Percentiles rank a stretch among this genome's conserved stretches.
Conservation (phyloP, 805 yeast genomes). For the Teunomyces barrocoloradensis region DNA sequence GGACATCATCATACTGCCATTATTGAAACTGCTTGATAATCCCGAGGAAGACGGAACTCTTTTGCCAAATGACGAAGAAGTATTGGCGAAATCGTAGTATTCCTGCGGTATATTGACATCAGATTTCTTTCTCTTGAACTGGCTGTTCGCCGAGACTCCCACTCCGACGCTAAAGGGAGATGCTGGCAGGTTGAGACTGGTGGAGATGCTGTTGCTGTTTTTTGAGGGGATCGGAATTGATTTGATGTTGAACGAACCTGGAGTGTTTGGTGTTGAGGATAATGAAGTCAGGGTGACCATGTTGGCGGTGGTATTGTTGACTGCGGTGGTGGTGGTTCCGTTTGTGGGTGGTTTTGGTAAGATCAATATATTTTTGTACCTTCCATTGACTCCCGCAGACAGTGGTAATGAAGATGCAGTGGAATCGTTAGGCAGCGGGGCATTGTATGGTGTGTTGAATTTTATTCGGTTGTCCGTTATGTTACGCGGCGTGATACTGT, state of each 20-base stretch:
- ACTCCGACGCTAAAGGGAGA: conserved; percentile 14
- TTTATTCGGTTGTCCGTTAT: conserved; percentile 5
- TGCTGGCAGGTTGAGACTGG: conserved; percentile 17
- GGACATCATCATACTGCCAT: conserved; percentile 3
- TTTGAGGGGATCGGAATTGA: conserved; percentile 31
- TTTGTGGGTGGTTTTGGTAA: conserved; percentile 35
- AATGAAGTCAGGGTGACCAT: conserved; percentile 6
- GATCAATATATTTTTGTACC: conserved; percentile 39
- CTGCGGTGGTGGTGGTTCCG: conserved; percentile 1
- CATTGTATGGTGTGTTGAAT: conserved; percentile 7
- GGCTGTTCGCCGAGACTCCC: conserved; percentile 15
- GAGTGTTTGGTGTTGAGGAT: conserved; percentile 15
- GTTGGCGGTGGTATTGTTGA: conserved; percentile 6
- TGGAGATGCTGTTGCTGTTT: neutral
- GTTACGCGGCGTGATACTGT: neutral
- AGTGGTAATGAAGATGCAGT: neutral
- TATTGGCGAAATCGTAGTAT: conserved; percentile 9
- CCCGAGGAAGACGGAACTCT: conserved; percentile 14
- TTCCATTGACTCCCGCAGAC: conserved; percentile 5
- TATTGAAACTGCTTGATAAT: conserved; percentile 7
- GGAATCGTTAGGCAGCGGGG: neutral
- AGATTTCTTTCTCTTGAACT: conserved; percentile 43
- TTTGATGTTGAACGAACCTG: conserved; percentile 14
- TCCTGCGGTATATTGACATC: conserved; percentile 26
- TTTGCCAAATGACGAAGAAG: conserved; percentile 19